Conservation (phyloP, 129 eudicot species). For the Apium graveolens region DNA sequence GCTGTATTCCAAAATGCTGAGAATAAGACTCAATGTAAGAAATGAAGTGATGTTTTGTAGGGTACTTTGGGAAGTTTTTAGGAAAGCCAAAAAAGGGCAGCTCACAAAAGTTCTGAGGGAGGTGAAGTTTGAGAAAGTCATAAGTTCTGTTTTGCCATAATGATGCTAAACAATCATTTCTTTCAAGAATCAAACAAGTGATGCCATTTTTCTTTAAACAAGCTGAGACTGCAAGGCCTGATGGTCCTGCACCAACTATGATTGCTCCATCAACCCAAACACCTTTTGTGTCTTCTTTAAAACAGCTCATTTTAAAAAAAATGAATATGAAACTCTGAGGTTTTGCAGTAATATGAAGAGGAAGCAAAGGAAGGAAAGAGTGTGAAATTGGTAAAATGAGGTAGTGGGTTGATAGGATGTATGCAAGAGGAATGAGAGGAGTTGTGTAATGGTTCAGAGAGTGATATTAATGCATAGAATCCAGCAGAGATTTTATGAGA, state of each 20-base stretch:
- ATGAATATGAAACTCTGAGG: background rate
- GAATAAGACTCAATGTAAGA: constrained; percentile 74
- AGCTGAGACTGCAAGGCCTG: constrained; percentile 80
- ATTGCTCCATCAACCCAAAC: constrained; percentile 51
- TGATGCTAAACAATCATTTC: constrained; percentile 80
- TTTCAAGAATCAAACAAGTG: constrained; percentile 66
- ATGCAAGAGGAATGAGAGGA: background rate
- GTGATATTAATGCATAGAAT: constrained; percentile 2
- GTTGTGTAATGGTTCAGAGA: background rate
- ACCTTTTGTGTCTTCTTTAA: constrained; percentile 25
- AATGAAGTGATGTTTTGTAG: constrained; percentile 60
- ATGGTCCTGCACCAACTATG: constrained; percentile 88
- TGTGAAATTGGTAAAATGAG: background rate
- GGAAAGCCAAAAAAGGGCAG: constrained; percentile 77
- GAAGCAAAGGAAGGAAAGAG: background rate
- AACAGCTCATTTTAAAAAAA: constrained; percentile 34
- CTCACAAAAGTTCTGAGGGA: constrained; percentile 66
- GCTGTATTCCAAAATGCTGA: constrained; percentile 47
- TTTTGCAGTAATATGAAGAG: background rate
- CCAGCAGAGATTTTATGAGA: constrained; percentile 2
- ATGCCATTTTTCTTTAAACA: constrained; percentile 48
- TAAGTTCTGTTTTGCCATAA: constrained; percentile 84
- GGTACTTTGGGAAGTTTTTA: constrained; percentile 64
- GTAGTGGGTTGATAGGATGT: background rate
- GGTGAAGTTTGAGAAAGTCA: constrained; percentile 76